Evolutionary conservation across 306 rosid species (phyloP), one percentile per base, ranked within the genome.

Genomic region (Cicer chorassanicum): DNA sequence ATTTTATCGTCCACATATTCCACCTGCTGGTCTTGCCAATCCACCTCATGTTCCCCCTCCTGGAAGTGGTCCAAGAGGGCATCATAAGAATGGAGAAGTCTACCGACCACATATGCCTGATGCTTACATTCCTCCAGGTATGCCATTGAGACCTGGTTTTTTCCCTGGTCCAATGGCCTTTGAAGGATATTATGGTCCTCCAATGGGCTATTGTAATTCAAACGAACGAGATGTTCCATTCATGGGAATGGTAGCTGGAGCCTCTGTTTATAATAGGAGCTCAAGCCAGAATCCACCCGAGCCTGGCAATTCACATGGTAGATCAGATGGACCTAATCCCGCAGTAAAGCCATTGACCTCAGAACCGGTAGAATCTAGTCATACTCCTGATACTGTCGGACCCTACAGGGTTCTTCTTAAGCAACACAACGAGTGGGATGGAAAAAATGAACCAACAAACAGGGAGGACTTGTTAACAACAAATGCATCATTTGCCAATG

Each of bases 121-220:
- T 79, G 84, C 89, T 1, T 90, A 84, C 57, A 78, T 86, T 72
- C 92, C 69, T 49, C 93, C 96, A 21, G 88, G 88, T 66, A 84
- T 92, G 88, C 89, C 98, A 49, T 79, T 92, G 21, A 82, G 96
- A 82, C 94, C 98, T 74, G 90, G 94, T 3, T 90, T 87, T 88
- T 92, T 83, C 75, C 91, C 91, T 68, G 89, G 89, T 70, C 88
- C 93, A 38, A 87, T 88, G 72, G 63, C 92, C 53, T 92, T 78
- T 41, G 98, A 92, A 50, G 89, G 94, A 7, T 92, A 86, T 73
- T 92, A 87, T 21, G 50, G 83, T 77, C 86, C 90, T 38, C 96
- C 93, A 18, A 84, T 90, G 87, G 86, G 91, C 67, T 92, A 88
- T 71, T 80, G 85, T 77, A 84, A 74, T 84, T 71, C 94, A 69